These are phyloP conservation scores for Tetrapisispora nanseiensis DNA, from an alignment of 805 yeast genomes.

Conservation along the genomic window DNA sequence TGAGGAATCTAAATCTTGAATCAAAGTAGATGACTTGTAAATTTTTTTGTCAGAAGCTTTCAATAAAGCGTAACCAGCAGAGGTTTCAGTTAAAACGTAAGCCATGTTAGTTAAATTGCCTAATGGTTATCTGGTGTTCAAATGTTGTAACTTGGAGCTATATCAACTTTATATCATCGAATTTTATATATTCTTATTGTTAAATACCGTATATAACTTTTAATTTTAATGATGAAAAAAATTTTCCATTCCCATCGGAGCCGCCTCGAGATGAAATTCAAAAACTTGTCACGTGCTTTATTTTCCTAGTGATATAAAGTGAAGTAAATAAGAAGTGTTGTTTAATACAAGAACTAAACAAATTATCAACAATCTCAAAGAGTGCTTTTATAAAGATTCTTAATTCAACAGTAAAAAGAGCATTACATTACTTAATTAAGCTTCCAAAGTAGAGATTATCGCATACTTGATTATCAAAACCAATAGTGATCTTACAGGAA, in stretches of 20 bases:
- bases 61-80: conserved; percentile 97
- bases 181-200: not conserved
- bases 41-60: conserved; percentile 97
- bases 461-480: too few relatives aligned
- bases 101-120: conserved; percentile 41
- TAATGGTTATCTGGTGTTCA: not conserved
- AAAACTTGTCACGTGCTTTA: too few relatives aligned
- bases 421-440: too few relatives aligned
- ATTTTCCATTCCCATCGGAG: not conserved
- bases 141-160: too few relatives aligned
- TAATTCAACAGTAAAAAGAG: too few relatives aligned
- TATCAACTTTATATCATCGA: not conserved
- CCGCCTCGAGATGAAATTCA: not conserved
- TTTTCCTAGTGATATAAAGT: too few relatives aligned
- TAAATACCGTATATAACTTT: not conserved
- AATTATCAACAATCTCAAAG: too few relatives aligned
- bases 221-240: not conserved
- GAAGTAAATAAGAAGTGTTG: too few relatives aligned
- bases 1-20: conserved; percentile 69
- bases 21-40: conserved; percentile 67
- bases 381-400: too few relatives aligned
- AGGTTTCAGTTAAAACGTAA: conserved; percentile 89
- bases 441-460: too few relatives aligned
- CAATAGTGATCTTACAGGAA: too few relatives aligned
- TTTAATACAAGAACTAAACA: too few relatives aligned